Base-by-base conservation (phyloP, 2,329 filamentous ascomycete species). In the Fusarium denticulatum region DNA sequence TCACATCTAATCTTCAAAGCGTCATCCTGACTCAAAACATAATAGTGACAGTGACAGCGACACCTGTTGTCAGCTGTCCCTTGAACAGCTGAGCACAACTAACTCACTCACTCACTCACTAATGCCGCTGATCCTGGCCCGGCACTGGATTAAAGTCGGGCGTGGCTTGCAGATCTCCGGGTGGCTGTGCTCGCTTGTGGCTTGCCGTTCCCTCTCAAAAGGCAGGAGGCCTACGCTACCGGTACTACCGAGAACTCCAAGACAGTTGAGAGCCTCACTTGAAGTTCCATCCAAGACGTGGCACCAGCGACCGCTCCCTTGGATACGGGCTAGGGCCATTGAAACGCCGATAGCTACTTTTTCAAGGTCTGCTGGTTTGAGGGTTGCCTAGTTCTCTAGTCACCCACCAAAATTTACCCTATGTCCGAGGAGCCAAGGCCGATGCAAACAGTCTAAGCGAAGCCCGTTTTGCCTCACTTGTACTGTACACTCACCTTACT, bases 11-110 rank as follows among this genome's bases (percentile, higher is more conserved):
- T 53, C 15, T 34, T 13, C 26, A 53, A 39, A 57, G n/a, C 50
- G 52, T 49, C 65, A 59, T 22, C 28, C 46, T 39, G 50, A 58
- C 60, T 69, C 37, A 42, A 40, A 49, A 42, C 32, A 58, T 18
- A 34, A 28, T 45, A 36, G 55, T 49, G 30, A 28, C 40, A 47
- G 39, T 12, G 30, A 34, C 39, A 45, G 39, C 56, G 53, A 57
- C 43, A 72, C 59, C 53, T 45, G 47, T 40, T 47, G 45, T 45
- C 61, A 59, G 39, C 46, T 64, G 22, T 39, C 74, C 76, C 76
- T 78, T 78, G 76, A 68, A 69, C 69, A 78, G 76, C 76, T 78
- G 76, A 77, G 47, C 49, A 61, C 42, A 56, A 56, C 64, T 32
- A 64, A 58, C 45, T 34, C 68, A 59, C 45, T 32, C 68, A 59